Percentiles rank a stretch among this genome's conserved stretches.
These are phyloP conservation scores for Solanum infundibuliforme DNA, from an alignment of 257 asterid genomes.

Conservation along the genomic window DNA sequence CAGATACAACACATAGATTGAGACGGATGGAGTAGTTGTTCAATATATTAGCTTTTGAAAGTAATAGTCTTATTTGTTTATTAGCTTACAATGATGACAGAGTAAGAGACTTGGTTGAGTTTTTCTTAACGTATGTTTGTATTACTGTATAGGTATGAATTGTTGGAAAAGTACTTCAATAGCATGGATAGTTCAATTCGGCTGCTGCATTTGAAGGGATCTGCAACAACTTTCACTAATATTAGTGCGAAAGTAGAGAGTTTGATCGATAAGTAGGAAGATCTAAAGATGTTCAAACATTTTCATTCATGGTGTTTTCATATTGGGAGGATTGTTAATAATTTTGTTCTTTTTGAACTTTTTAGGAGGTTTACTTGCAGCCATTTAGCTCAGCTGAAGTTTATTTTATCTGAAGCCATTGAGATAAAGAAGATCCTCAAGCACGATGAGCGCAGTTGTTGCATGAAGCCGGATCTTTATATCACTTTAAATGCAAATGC, in stretches of 20 bases:
- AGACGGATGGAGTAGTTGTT: background rate
- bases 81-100: background rate
- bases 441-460: slow-evolving; percentile 55
- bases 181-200: slow-evolving; percentile 77
- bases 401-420: slow-evolving; percentile 69
- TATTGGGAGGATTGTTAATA: background rate
- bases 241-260: slow-evolving; percentile 47
- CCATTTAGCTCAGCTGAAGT: slow-evolving; percentile 80
- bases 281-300: background rate
- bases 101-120: background rate
- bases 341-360: background rate
- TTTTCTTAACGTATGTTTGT: background rate
- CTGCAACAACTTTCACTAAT: slow-evolving; percentile 42
- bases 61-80: background rate
- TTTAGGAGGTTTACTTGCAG: slow-evolving; percentile 60
- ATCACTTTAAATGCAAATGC: slow-evolving; percentile 20
- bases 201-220: slow-evolving; percentile 53
- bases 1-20: background rate
- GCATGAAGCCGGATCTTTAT: slow-evolving; percentile 64
- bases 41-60: background rate
- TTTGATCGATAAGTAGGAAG: slow-evolving; percentile 60
- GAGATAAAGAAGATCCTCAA: slow-evolving; percentile 46
- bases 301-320: background rate
- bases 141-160: slow-evolving; percentile 27
- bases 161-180: slow-evolving; percentile 63